Base-by-base conservation (phyloP, 306 rosid genomes). In the Cucumis sativus region DNA sequence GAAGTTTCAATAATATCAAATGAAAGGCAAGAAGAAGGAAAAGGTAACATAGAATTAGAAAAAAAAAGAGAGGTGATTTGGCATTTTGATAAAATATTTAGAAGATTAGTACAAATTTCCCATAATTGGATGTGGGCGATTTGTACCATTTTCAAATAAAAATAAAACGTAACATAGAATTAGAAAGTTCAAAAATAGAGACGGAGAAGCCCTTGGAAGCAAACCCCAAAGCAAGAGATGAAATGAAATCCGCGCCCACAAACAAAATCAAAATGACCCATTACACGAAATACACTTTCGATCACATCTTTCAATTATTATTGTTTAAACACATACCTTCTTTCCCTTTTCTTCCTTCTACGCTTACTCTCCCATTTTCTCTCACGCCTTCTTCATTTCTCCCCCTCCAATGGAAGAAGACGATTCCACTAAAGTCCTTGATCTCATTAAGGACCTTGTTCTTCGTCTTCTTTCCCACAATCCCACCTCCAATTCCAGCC, bases 381-480 rank as follows among this genome's bases (percentile, higher is more conserved):
- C 77, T 14, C 58, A 9, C 58, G 8, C 39, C 8, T 21, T 33
- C 17, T 66, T 20, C 30, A 10, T 70, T 8, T 61, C 67, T 8
- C 51, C 58, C 37, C 55, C 30, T 14, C 65, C 13, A 61, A 96
- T 96, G 97, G 93, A 95, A 65, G 98, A 93, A 80, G 97, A 91
- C 66, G 97, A 92, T 43, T 89, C 83, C 70, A 96, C 87, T 30
- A 96, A 96, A 77, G 88, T 87, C 14, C 79, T 90, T 77, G 97
- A 96, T 92, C 99, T 96, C 83, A 84, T 92, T 28, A 89, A 80
- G 57, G 98, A 92, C 75, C 86, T 96, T 8, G 93, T 96, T 40
- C 84, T 86, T 11, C 97, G 97, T 3, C 64, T 95, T 2, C 88
- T 91, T 30, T 86, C 91, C 14, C 90, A 77, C 61, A 88, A 82